Evolutionary conservation across 169 alveolate species (phyloP).

Genomic region (Eimeria acervulina): DNA sequence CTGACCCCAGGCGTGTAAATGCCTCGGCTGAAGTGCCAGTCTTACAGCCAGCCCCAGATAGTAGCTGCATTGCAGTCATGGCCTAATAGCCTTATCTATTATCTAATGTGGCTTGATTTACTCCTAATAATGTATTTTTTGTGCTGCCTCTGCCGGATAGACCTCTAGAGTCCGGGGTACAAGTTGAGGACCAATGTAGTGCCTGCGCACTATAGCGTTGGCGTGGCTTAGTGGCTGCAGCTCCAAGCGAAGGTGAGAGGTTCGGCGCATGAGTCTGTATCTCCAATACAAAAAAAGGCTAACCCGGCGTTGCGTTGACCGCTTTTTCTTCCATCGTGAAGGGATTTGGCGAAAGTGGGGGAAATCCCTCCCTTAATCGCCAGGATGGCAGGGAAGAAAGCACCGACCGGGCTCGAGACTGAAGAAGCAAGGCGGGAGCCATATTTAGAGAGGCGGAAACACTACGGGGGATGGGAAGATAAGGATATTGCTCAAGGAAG

Average conservation of each 20-base stretch:
- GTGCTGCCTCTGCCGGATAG: too few species aligned
- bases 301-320: neutral
- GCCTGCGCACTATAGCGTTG: neutral
- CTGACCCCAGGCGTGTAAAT: too few species aligned
- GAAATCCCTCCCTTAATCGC: neutral
- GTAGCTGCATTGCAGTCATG: too few species aligned
- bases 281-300: neutral
- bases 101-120: too few species aligned
- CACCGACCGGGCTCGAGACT: slow-evolving; percentile 3
- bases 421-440: neutral
- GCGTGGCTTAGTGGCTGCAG: neutral
- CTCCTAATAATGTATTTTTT: too few species aligned
- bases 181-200: too few species aligned
- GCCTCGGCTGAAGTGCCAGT: too few species aligned
- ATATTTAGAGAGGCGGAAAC: neutral
- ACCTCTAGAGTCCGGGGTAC: too few species aligned
- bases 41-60: too few species aligned
- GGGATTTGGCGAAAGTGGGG: slow-evolving; percentile 27
- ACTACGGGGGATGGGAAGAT: neutral
- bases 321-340: neutral
- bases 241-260: neutral
- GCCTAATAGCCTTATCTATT: too few species aligned
- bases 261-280: neutral
- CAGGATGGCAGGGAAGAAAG: slow-evolving; percentile 13
- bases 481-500: neutral